These are phyloP conservation scores for Phytophthora sansomeana DNA, from an alignment of 352 stramenopile species.

Conservation along the genomic window DNA sequence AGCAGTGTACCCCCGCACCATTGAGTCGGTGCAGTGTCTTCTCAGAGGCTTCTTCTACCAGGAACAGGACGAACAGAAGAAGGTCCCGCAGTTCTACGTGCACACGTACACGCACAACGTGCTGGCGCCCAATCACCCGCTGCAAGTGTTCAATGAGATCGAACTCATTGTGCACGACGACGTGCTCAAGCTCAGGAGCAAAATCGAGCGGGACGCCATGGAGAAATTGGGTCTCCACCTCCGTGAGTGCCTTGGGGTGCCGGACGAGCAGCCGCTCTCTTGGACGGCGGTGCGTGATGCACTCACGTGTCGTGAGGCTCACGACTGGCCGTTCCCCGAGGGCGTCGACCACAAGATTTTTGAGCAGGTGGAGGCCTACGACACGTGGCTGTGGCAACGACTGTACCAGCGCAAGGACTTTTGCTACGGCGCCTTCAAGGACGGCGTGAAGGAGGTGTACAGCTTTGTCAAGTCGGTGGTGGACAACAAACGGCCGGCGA, in stretches of 20 bases:
- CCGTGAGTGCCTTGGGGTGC: conserved; percentile 54
- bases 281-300: conserved; percentile 80
- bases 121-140: conserved; percentile 63
- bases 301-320: conserved; percentile 69
- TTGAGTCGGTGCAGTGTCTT: conserved; percentile 82
- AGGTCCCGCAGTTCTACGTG: conserved; percentile 55
- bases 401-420: conserved; percentile 73
- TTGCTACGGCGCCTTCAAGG: conserved; percentile 67
- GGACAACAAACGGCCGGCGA: conserved; percentile 39
- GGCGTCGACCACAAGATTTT: conserved; percentile 73
- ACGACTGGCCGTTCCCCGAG: conserved; percentile 69
- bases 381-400: conserved; percentile 85
- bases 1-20: conserved; percentile 77
- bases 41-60: conserved; percentile 75
- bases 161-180: conserved; percentile 70
- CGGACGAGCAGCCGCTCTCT: conserved; percentile 54
- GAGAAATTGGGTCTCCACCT: conserved; percentile 47
- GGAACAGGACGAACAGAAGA: conserved; percentile 1
- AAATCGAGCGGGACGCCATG: conserved; percentile 43
- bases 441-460: conserved; percentile 70
- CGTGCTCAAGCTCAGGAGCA: conserved; percentile 39
- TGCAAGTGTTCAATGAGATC: conserved; percentile 79
- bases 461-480: conserved; percentile 59
- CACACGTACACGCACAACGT: conserved; percentile 75
- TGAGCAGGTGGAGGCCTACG: conserved; percentile 65